A percentile compares a stretch with the other conserved stretches of the same genome.
Conservation (phyloP, 2,329 filamentous ascomycete genomes). For the Talaromyces pinophilus region DNA sequence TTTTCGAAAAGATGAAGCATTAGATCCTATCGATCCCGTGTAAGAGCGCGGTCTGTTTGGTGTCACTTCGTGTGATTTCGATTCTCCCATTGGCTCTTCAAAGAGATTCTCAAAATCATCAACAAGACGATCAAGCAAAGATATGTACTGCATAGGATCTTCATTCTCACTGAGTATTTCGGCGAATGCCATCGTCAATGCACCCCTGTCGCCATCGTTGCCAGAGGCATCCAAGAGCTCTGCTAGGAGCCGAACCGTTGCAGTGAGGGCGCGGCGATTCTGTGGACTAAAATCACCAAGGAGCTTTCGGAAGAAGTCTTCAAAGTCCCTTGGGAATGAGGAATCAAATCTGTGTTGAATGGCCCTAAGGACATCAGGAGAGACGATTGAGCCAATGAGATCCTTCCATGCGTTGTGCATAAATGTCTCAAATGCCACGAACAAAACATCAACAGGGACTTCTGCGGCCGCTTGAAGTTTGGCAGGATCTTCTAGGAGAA, state of each 20-base stretch:
- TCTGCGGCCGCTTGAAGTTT: conserved; percentile 76
- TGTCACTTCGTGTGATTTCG: conserved; percentile 53
- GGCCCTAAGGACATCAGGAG: conserved; percentile 67
- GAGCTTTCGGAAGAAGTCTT: conserved; percentile 58
- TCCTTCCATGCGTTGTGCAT: conserved; percentile 83
- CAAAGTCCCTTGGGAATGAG: conserved; percentile 51
- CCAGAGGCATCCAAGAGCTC: conserved; percentile 86
- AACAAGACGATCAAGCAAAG: conserved; percentile 81
- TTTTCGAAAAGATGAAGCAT: conserved; percentile 79
- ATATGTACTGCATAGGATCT: conserved; percentile 79
- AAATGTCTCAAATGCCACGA: conserved; percentile 93
- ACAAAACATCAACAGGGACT: conserved; percentile 77
- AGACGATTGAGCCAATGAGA: conserved; percentile 82
- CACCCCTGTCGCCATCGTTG: conserved; percentile 87
- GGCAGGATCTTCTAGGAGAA: conserved; percentile 77
- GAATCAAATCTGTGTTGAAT: conserved; percentile 61
- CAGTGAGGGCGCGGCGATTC: conserved; percentile 74
- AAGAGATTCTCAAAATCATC: conserved; percentile 90
- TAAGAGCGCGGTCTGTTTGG: conserved; percentile 61
- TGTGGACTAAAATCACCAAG: conserved; percentile 58
- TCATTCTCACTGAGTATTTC: conserved; percentile 80
- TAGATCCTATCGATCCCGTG: conserved; percentile 77
- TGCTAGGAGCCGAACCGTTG: conserved; percentile 80
- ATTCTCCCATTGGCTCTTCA: conserved; percentile 59
- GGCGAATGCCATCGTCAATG: conserved; percentile 83